phyloP scores from a whole-genome alignment of 1,284 basidiomycete species.

The Cutaneotrichosporon sp. region DNA sequence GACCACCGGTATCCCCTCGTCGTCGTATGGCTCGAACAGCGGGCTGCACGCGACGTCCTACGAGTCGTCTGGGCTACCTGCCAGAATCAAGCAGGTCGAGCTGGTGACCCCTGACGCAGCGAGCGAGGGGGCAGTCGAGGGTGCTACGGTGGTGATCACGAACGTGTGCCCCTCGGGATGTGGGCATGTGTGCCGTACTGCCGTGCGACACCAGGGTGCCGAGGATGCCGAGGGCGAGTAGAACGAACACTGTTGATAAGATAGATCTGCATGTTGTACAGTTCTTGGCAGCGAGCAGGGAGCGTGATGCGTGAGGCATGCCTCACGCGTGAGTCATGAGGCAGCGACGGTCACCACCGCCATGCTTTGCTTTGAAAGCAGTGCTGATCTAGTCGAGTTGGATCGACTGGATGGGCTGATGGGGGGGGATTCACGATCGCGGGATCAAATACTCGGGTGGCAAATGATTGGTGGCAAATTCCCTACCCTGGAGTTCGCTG shows the following conservation, averaged over 20 bases:
- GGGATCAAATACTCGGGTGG: slow-evolving; percentile 6
- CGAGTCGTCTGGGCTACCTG: slow-evolving; percentile 6
- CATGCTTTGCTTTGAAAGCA: no score
- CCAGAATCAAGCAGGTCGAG: not conserved
- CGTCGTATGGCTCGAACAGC: slow-evolving; percentile 6
- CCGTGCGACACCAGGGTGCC: not conserved
- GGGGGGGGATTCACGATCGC: not conserved
- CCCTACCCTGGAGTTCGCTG: not conserved
- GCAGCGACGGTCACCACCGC: no score
- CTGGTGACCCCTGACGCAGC: slow-evolving; percentile 2
- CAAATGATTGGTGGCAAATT: slow-evolving; percentile 2
- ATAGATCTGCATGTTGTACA: slow-evolving; percentile 1
- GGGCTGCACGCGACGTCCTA: slow-evolving; percentile 7
- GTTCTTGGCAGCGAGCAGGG: not conserved
- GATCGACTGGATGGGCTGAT: no score
- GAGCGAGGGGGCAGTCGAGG: not conserved
- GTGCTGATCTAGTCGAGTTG: not conserved
- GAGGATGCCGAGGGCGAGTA: not conserved
- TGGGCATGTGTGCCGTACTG: slow-evolving; percentile 41
- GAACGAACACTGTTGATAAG: not conserved
- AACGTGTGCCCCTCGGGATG: slow-evolving; percentile 45
- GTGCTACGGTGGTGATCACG: slow-evolving; percentile 21
- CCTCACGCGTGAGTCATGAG: no score
- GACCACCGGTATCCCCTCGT: not conserved
- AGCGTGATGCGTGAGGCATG: no score